These are phyloP conservation scores for Fonsecaea pugnacius DNA, from an alignment of 2,329 filamentous ascomycete genomes.

Conservation along the genomic window DNA sequence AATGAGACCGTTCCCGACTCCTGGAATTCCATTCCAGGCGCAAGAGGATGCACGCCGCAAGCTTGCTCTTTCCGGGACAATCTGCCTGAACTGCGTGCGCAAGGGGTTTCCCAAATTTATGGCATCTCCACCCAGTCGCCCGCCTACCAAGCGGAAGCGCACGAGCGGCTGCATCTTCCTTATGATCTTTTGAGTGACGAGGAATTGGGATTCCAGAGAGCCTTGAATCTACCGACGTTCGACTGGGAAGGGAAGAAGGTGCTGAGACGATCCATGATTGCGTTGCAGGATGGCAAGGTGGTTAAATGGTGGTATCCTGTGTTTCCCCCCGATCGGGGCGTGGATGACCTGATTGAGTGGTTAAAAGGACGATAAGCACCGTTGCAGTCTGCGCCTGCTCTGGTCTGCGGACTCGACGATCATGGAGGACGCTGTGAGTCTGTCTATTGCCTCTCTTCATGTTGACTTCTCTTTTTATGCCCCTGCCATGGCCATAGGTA, in stretches of 20 bases:
- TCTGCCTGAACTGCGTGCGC: slow-evolving; percentile 38
- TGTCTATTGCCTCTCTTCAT: not conserved
- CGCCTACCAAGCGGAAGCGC: slow-evolving; percentile 47
- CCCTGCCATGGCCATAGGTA: slow-evolving; percentile 33
- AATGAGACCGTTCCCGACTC: slow-evolving; percentile 47
- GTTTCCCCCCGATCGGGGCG: slow-evolving; percentile 49
- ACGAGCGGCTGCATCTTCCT: slow-evolving; percentile 46
- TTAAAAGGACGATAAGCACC: slow-evolving; percentile 16
- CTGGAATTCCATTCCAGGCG: slow-evolving; percentile 51
- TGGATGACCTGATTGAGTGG: slow-evolving; percentile 46
- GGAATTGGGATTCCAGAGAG: slow-evolving; percentile 42
- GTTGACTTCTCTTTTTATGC: slow-evolving; percentile 7
- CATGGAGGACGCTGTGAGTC: not conserved
- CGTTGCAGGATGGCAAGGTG: slow-evolving; percentile 47
- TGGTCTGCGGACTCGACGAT: not conserved
- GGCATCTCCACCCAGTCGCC: slow-evolving; percentile 48
- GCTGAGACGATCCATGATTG: slow-evolving; percentile 47
- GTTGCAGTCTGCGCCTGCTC: not conserved
- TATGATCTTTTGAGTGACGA: slow-evolving; percentile 51
- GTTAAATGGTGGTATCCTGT: slow-evolving; percentile 52
- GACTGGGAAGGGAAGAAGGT: slow-evolving; percentile 46
- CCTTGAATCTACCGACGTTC: slow-evolving; percentile 46
- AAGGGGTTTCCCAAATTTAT: slow-evolving; percentile 45
- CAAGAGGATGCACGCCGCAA: slow-evolving; percentile 51
- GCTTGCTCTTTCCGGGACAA: slow-evolving; percentile 51